A percentile compares a stretch with the other conserved stretches of the same genome.
Conservation (phyloP, 2,329 filamentous ascomycete species). For the Hymenoscyphus repandus region DNA sequence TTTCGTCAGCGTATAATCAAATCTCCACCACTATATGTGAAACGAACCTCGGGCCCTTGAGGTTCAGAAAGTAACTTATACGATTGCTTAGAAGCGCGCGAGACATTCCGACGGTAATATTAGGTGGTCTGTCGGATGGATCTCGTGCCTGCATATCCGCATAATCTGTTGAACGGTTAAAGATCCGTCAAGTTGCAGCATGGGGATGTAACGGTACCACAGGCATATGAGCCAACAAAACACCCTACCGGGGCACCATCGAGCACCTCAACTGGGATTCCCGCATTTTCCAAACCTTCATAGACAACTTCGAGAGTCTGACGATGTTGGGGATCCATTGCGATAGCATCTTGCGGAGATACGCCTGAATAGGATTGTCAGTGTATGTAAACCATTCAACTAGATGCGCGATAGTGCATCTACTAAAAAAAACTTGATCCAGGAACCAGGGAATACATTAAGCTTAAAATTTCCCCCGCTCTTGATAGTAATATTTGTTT, state of each 20-base stretch:
- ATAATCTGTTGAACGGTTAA: constrained; percentile 26
- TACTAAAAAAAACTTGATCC: no score
- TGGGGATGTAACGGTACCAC: constrained; percentile 24
- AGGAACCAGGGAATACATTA: no score
- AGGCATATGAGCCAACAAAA: constrained; percentile 13
- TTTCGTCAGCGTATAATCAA: neutral
- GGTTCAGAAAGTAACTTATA: constrained; percentile 49
- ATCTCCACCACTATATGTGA: neutral
- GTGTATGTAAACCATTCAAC: no score
- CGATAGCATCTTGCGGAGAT: no score
- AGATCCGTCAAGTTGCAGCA: neutral
- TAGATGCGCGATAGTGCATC: no score
- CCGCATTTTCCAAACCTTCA: constrained; percentile 45
- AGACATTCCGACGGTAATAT: constrained; percentile 4
- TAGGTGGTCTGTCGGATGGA: constrained; percentile 12
- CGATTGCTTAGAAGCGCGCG: constrained; percentile 40
- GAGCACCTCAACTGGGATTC: constrained; percentile 11
- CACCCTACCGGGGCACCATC: constrained; percentile 9
- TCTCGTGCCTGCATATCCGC: constrained; percentile 14
- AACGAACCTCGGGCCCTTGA: constrained; percentile 41
- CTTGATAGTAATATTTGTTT: no score
- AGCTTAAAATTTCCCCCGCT: no score
- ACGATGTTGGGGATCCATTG: constrained; percentile 36
- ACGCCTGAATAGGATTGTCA: no score
- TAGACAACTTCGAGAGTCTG: constrained; percentile 54